phyloP scores from a whole-genome alignment of 176 grass and related monocot genomes.

The Microstegium vimineum region DNA sequence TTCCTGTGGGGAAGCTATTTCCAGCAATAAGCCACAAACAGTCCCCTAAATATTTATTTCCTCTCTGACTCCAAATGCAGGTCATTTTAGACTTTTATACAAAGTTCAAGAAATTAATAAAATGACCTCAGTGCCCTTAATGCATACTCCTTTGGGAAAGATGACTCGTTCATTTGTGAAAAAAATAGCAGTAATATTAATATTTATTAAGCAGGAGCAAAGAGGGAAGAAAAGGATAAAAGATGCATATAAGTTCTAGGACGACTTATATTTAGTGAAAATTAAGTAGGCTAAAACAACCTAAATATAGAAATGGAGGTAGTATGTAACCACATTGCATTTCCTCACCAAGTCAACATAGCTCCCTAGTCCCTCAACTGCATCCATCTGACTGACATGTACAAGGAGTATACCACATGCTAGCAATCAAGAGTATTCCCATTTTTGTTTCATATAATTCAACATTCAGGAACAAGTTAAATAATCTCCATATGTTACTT shows the following conservation, averaged over 20 bases:
- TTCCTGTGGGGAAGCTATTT: background rate
- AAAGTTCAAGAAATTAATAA: background rate
- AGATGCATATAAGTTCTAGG: background rate
- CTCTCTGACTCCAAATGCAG: background rate
- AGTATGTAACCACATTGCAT: background rate
- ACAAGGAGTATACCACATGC: background rate
- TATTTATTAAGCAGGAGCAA: background rate
- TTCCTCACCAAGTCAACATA: background rate
- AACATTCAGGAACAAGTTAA: constrained; percentile 9
- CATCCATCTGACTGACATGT: background rate
- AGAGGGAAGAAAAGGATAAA: background rate
- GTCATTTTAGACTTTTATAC: background rate
- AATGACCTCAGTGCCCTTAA: background rate
- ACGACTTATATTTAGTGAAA: background rate
- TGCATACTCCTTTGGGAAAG: background rate
- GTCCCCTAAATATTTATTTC: background rate
- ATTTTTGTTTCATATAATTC: background rate
- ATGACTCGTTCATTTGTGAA: background rate
- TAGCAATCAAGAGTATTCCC: background rate
- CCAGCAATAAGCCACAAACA: background rate
- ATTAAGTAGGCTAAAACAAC: background rate
- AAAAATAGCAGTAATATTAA: background rate
- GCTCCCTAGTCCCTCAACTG: background rate
- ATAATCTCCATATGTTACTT: background rate
- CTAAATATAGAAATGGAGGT: background rate